Conservation (phyloP, 192 early-diverging fungal genomes). For the Gaertneriomyces sp. region DNA sequence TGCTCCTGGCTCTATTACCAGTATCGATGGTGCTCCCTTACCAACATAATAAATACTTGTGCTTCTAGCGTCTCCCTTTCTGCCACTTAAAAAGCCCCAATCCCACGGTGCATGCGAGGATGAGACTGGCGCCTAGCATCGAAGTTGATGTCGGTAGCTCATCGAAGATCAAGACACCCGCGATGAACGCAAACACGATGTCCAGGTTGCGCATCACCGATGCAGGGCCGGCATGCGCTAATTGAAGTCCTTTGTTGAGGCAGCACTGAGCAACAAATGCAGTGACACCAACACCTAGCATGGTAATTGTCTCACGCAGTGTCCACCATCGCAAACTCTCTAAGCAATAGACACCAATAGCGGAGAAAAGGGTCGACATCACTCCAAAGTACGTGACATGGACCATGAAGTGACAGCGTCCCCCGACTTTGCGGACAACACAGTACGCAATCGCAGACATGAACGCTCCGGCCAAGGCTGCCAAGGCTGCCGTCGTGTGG, state of each 20-base stretch:
- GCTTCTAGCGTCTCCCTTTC: too few relatives aligned
- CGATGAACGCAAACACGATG: constrained; percentile 74
- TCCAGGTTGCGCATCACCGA: constrained; percentile 80
- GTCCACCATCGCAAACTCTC: constrained; percentile 12
- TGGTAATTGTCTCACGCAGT: constrained; percentile 43
- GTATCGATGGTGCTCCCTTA: too few relatives aligned
- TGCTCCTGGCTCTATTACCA: constrained; percentile 36
- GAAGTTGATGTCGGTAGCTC: constrained; percentile 58
- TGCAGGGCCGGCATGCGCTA: constrained; percentile 67
- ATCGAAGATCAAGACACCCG: constrained; percentile 65
- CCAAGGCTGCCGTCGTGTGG: constrained; percentile 45
- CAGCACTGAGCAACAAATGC: constrained; percentile 73
- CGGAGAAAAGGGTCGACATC: constrained; percentile 53
- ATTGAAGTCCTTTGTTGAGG: constrained; percentile 70
- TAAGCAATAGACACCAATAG: constrained; percentile 27
- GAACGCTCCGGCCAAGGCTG: constrained; percentile 40
- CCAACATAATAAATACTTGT: too few relatives aligned
- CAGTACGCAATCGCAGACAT: constrained; percentile 65
- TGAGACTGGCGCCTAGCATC: constrained; percentile 58
- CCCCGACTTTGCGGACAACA: constrained; percentile 68
- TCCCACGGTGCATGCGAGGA: constrained; percentile 56
- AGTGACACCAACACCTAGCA: constrained; percentile 50
- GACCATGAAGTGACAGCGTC: constrained; percentile 68
- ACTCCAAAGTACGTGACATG: constrained; percentile 77
- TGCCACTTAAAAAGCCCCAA: too few relatives aligned